phyloP scores from a whole-genome alignment of 2,329 filamentous ascomycete genomes.

The Microascus cirrosus region DNA sequence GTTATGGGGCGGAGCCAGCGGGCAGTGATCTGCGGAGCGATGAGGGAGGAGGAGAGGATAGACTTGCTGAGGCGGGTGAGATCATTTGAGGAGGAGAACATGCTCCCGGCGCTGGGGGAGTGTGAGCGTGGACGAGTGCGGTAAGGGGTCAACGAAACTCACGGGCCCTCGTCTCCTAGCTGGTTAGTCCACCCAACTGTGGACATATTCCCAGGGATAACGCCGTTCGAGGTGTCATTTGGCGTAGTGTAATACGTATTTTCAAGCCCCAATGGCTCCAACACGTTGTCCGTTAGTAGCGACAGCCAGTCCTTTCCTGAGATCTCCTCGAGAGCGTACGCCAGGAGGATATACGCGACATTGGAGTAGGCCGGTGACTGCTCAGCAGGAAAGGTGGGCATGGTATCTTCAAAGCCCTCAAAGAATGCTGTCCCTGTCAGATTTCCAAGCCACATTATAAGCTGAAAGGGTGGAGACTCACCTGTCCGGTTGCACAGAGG shows the following conservation, averaged over 20 bases:
- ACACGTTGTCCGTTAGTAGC: conserved; percentile 17
- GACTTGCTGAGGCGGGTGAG: conserved; percentile 20
- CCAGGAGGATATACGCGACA: conserved; percentile 21
- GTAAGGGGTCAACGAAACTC: background rate
- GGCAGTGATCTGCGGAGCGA: conserved; percentile 18
- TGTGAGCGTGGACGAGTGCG: background rate
- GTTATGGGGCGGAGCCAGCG: conserved; percentile 25
- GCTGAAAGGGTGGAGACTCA: background rate
- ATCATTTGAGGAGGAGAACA: conserved; percentile 21
- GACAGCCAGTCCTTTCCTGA: conserved; percentile 17
- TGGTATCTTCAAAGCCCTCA: conserved; percentile 11
- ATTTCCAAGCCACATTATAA: background rate
- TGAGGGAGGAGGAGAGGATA: conserved; percentile 21
- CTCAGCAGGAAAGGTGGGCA: conserved; percentile 19
- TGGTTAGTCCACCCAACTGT: conserved; percentile 13
- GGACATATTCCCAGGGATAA: conserved; percentile 10
- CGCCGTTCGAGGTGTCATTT: conserved; percentile 8
- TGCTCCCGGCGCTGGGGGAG: conserved; percentile 9
- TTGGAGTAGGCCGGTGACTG: conserved; percentile 24
- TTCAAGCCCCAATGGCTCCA: conserved; percentile 18
- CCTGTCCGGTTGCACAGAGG: conserved; percentile 6
- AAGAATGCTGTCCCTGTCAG: conserved; percentile 7
- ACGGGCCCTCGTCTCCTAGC: conserved; percentile 12
- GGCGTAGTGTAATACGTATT: conserved; percentile 14
- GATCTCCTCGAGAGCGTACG: conserved; percentile 26